Evolutionary conservation across 176 grass and related monocot species (phyloP).

Genomic region (Luzula sylvatica): DNA sequence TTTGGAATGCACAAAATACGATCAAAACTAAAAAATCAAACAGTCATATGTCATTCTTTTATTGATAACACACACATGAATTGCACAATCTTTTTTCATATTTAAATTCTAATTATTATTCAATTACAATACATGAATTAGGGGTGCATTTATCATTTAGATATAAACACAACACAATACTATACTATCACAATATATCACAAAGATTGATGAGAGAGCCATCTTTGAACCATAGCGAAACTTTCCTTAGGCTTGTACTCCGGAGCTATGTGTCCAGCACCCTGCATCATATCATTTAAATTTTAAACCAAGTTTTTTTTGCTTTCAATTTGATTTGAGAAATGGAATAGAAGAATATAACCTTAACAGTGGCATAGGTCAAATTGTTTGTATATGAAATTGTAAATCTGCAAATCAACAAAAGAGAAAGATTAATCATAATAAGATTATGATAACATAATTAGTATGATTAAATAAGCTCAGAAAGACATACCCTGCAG

Average conservation of each 20-base stretch:
- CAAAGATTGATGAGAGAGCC: conserved; percentile 21
- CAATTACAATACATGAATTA: neutral
- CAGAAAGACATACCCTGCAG: conserved; percentile 20
- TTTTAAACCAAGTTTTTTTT: neutral
- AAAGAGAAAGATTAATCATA: neutral
- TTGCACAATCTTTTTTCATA: neutral
- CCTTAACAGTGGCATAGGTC: conserved; percentile 45
- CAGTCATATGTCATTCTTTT: too few species aligned
- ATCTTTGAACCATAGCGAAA: conserved; percentile 24
- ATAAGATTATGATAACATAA: neutral
- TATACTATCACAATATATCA: neutral
- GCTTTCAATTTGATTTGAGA: neutral
- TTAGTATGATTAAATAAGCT: neutral
- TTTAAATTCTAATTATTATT: neutral
- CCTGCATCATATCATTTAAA: conserved; percentile 15
- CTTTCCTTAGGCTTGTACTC: conserved; percentile 35
- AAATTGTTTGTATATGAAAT: conserved; percentile 28
- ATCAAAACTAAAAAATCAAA: too few species aligned
- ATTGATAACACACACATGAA: neutral
- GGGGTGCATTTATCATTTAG: too few species aligned
- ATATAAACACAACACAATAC: too few species aligned
- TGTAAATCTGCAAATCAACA: conserved; percentile 4
- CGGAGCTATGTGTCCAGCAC: conserved; percentile 28
- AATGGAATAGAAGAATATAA: neutral
- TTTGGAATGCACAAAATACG: too few species aligned